Evolutionary conservation across 805 yeast genomes (phyloP), one percentile per base, ranked within the genome.

Genomic region (Starmerella cellae): DNA sequence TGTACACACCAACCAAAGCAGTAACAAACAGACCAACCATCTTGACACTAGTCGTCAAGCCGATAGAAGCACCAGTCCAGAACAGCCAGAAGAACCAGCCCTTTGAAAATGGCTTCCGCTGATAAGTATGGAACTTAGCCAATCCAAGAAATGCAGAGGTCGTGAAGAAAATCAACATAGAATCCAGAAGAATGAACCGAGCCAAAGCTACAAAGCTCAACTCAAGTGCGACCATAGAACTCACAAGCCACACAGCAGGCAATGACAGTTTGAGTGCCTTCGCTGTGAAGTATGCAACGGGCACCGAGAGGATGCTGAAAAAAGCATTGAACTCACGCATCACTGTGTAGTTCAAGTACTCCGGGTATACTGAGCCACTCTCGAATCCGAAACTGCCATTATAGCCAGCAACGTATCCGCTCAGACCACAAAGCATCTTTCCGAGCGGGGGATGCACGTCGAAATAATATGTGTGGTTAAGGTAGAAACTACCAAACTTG

Each of bases 381-480:
- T 85, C 94, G 55, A 88, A 91, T 61, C 85, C 83, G 69, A 85
- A 91, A 11, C 72, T 61, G n/a, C 99, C 99, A 56, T 80, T 77
- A 60, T 83, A 91, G 2, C 96, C 95, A 39, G 79, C 75, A 20
- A 91, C 55, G 69, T 79, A 84, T 34, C 98, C 99, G 31, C 79
- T 83, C 45, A 77, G 70, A 0, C 97, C 97, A 62, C 88, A 83
- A 52, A 87, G 68, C 60, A 91, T 69, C 61, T 91, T 91, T 42
- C 95, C 98, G 62, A 91, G 83, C 19, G 99, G 99, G 9, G 99
- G 99, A 64, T 91, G 99, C 40, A 91, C 75, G 63, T 91, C 99
- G 57, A 91, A 91, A 61, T 84, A 91, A 61, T 82, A 91, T 0
- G 95, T 80, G 48, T 95, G 71, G 61, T 88, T 82, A 46, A 88